Base-by-base conservation (phyloP, 495 filamentous ascomycete species). In the Xylaria curta region DNA sequence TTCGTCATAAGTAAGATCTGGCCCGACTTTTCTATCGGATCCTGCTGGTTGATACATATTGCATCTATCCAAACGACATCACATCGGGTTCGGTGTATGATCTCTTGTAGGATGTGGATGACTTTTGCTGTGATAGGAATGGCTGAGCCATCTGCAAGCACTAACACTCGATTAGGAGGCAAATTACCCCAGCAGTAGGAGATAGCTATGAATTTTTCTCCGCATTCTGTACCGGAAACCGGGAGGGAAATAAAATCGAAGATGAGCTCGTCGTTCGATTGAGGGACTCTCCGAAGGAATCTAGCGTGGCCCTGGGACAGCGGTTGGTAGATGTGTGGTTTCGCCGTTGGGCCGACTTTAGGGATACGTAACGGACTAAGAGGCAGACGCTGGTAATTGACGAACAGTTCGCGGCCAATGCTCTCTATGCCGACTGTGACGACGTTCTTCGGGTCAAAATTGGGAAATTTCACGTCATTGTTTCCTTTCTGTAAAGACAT, bases 21-120 rank as follows among this genome's bases (percentile, higher is more conserved):
- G 21, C 6, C 53, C 12, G 53, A 15, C 53, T 56, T 56, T 31
- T 56, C 53, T 31, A 31, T 31, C 24, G 24, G 26, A 31, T 56
- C 53, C 53, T 56, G 53, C 24, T 56, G 53, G 15, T 56, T 56
- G 53, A 56, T 56, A 19, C 53, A 56, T 56, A 56, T 56, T 56
- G 53, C 53, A 15, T 56, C 53, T 31, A 56, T 5, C 53, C 53
- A 56, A 28, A 56, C 19, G 1, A 19, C 15, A 31, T 56, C 17
- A 8, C 53, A 31, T 2, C 3, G 53, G 26, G 28, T 10, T 56
- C 53, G 53, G 17, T 31, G 4, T 26, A 31, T 26, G 53, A 56
- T 56, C 12, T 28, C 26, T 7, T 56, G 12, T 17, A 56, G 17
- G 13, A 56, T 56, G 28, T 56, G 10, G 53, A 56, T 12, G 15